These are phyloP conservation scores for Lepiota venenata DNA, from an alignment of 768 basidiomycete genomes.

Conservation along the genomic window DNA sequence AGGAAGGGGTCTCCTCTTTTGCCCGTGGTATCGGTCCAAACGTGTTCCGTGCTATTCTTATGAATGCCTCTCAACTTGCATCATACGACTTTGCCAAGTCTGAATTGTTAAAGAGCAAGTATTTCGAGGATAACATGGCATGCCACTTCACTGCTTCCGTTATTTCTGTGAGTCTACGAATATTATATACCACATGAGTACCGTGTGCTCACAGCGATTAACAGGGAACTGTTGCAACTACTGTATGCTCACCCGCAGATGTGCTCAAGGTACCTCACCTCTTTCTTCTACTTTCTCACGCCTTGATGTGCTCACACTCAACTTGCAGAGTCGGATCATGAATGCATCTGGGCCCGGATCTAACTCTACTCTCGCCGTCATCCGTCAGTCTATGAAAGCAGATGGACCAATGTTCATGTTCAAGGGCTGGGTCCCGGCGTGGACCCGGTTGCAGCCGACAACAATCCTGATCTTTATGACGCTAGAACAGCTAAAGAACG, in stretches of 20 bases:
- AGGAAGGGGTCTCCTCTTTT: slow-evolving; percentile 79
- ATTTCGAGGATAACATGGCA: slow-evolving; percentile 79
- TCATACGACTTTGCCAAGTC: slow-evolving; percentile 96
- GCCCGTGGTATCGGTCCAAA: slow-evolving; percentile 80
- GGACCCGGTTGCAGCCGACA: slow-evolving; percentile 82
- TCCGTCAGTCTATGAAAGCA: slow-evolving; percentile 59
- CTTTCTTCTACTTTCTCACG: neutral
- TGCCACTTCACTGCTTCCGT: slow-evolving; percentile 87
- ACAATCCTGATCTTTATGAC: slow-evolving; percentile 88
- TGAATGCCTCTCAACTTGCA: slow-evolving; percentile 92
- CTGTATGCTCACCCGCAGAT: slow-evolving; percentile 86
- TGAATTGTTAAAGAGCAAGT: slow-evolving; percentile 64
- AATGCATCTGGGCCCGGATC: slow-evolving; percentile 83
- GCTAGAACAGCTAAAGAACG: slow-evolving; percentile 75
- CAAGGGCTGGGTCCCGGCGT: slow-evolving; percentile 89
- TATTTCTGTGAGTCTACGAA: slow-evolving; percentile 57
- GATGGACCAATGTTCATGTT: slow-evolving; percentile 92
- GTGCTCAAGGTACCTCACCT: slow-evolving; percentile 62
- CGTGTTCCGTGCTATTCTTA: slow-evolving; percentile 79
- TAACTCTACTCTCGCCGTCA: slow-evolving; percentile 67
- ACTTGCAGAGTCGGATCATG: slow-evolving; percentile 74
- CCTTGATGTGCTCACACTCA: neutral
- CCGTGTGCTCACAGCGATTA: neutral
- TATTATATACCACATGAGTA: neutral
- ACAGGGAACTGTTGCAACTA: slow-evolving; percentile 85